phyloP scores from a whole-genome alignment of 2,329 filamentous ascomycete genomes.

The Thermothelomyces thermophilus region DNA sequence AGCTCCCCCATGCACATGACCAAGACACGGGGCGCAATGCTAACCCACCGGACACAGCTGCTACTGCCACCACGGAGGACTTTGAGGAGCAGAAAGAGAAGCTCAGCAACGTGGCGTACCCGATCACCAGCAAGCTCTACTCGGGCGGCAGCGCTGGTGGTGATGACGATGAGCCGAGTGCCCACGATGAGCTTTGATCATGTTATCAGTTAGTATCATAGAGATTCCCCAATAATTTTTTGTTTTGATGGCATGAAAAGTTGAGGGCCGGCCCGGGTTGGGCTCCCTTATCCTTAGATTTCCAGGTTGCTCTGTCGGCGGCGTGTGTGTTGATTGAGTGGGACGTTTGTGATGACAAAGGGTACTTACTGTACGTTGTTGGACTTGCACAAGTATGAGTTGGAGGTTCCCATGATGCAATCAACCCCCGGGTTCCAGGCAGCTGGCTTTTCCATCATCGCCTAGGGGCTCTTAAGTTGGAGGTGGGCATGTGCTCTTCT shows the following conservation, averaged over 20 bases:
- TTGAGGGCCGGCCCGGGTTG: constrained; percentile 8
- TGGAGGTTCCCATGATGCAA: background rate
- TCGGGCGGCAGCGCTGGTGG: constrained; percentile 54
- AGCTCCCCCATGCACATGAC: background rate
- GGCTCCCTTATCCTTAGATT: background rate
- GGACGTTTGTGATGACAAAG: too few species aligned
- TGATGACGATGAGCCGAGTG: constrained; percentile 63
- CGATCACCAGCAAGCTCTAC: constrained; percentile 98
- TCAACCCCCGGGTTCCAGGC: too few species aligned
- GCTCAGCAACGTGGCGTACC: constrained; percentile 91
- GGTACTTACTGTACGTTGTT: background rate
- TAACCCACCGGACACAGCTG: constrained; percentile 28
- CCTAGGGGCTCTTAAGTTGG: too few species aligned
- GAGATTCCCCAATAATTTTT: constrained; percentile 27
- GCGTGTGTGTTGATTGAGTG: background rate
- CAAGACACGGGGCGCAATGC: background rate
- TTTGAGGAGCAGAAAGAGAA: constrained; percentile 99
- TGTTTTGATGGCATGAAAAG: constrained; percentile 24
- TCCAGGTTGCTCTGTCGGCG: background rate
- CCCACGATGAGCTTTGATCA: constrained; percentile 72
- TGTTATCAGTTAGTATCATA: constrained; percentile 36
- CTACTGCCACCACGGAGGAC: constrained; percentile 80
- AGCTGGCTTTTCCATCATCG: too few species aligned
- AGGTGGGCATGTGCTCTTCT: too few species aligned
- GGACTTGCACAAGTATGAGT: background rate